Evolutionary conservation across 2,329 filamentous ascomycete genomes (phyloP).

Genomic region (Tolypocladium capitatum): DNA sequence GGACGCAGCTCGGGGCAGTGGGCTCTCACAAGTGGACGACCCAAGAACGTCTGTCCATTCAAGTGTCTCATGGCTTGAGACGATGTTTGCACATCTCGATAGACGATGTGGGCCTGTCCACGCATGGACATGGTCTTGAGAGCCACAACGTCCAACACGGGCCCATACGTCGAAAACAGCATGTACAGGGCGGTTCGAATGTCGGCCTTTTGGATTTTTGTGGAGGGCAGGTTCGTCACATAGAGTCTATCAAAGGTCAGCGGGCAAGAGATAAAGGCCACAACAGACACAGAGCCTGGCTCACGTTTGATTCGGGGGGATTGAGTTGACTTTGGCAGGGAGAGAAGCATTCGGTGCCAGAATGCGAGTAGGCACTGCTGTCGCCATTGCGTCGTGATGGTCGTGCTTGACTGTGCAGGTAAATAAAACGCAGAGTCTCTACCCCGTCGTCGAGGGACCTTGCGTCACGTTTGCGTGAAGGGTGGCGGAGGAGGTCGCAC

Average conservation of each 20-base stretch:
- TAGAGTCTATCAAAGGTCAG: constrained; percentile 53
- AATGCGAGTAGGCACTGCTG: constrained; percentile 24
- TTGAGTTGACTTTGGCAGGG: constrained; percentile 37
- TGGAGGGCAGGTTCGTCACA: constrained; percentile 68
- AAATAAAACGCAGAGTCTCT: not conserved
- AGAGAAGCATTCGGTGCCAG: constrained; percentile 28
- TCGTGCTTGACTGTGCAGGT: not conserved
- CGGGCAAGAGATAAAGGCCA: not conserved
- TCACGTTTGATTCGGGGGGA: constrained; percentile 65
- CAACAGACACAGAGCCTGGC: constrained; percentile 17
- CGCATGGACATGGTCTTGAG: constrained; percentile 87
- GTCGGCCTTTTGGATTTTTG: constrained; percentile 83
- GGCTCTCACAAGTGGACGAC: constrained; percentile 62
- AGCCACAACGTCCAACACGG: constrained; percentile 82
- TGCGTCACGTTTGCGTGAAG: not conserved
- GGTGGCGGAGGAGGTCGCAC: not conserved
- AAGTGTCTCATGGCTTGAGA: constrained; percentile 87
- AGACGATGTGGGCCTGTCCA: constrained; percentile 88
- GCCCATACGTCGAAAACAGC: constrained; percentile 86
- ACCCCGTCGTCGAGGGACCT: no score
- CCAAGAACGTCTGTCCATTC: constrained; percentile 76
- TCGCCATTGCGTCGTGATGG: constrained; percentile 16
- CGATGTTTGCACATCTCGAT: constrained; percentile 77
- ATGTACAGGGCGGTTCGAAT: constrained; percentile 80
- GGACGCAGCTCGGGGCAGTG: not conserved